Evolutionary conservation across 176 grass and related monocot species (phyloP).

Genomic region (Avena atlantica): DNA sequence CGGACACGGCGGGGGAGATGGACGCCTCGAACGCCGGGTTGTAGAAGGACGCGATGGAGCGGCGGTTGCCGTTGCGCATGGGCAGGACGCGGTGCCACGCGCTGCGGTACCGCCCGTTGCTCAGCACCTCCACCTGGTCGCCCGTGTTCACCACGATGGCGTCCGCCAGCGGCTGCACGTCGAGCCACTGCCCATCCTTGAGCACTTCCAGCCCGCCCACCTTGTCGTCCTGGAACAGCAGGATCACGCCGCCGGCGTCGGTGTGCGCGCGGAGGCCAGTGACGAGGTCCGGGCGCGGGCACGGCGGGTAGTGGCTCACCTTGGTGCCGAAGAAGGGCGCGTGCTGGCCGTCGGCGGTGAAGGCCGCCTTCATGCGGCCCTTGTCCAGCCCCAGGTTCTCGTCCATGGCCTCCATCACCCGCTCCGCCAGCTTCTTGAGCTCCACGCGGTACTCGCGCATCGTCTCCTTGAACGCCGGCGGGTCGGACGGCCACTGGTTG

Average conservation of each 20-base stretch:
- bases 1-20: constrained; percentile 43
- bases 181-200: constrained; percentile 64
- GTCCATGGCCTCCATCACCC: constrained; percentile 64
- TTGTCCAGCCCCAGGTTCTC: constrained; percentile 56
- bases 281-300: constrained; percentile 65
- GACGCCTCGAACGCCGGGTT: constrained; percentile 53
- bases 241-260: constrained; percentile 72
- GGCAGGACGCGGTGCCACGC: constrained; percentile 73
- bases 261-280: constrained; percentile 71
- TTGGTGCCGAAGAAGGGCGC: constrained; percentile 66
- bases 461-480: constrained; percentile 61
- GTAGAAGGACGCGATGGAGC: constrained; percentile 74
- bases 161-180: constrained; percentile 62
- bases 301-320: constrained; percentile 81
- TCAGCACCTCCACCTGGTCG: constrained; percentile 78
- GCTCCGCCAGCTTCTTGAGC: constrained; percentile 44
- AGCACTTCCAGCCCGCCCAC: constrained; percentile 68
- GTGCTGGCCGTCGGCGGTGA: constrained; percentile 45
- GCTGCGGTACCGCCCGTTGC: constrained; percentile 66
- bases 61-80: constrained; percentile 63
- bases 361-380: constrained; percentile 50
- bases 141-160: constrained; percentile 77
- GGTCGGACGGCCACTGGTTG: constrained; percentile 57
- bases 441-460: constrained; percentile 68
- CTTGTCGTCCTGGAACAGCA: constrained; percentile 71